Evolutionary conservation across 2,329 filamentous ascomycete genomes (phyloP).

Genomic region (Cercospora sp.): DNA sequence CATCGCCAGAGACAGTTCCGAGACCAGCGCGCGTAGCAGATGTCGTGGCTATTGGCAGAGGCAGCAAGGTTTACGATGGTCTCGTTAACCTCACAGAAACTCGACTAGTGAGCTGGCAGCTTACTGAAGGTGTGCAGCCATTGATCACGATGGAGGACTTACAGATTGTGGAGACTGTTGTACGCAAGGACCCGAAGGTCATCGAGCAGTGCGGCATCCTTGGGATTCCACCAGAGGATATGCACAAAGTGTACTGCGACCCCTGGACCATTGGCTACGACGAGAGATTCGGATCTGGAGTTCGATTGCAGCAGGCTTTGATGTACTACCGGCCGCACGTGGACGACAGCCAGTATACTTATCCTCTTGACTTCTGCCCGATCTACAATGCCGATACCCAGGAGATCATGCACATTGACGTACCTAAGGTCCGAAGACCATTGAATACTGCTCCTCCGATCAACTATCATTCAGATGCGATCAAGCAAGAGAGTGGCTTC

Average conservation of each 20-base stretch:
- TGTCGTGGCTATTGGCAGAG: conserved; percentile 75
- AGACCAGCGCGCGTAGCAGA: conserved; percentile 74
- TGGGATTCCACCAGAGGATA: conserved; percentile 77
- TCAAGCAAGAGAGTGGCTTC: conserved; percentile 74
- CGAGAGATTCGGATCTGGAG: conserved; percentile 75
- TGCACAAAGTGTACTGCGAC: conserved; percentile 96
- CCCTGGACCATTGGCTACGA: conserved; percentile 96
- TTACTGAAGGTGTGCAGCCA: conserved; percentile 75
- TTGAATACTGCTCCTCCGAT: conserved; percentile 69
- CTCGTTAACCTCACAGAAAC: conserved; percentile 69
- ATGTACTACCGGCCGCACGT: conserved; percentile 91
- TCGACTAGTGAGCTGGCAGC: conserved; percentile 72
- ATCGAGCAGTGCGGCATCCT: conserved; percentile 86
- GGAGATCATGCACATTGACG: conserved; percentile 77
- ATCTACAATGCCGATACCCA: conserved; percentile 82
- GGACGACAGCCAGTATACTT: conserved; percentile 88
- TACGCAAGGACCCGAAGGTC: conserved; percentile 76
- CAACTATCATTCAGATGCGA: conserved; percentile 75
- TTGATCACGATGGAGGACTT: conserved; percentile 92
- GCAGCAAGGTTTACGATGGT: conserved; percentile 79
- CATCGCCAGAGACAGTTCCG: conserved; percentile 59
- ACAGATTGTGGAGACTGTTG: conserved; percentile 72
- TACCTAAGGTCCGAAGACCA: conserved; percentile 74
- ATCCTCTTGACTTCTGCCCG: conserved; percentile 89
- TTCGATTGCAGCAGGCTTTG: conserved; percentile 84